Percentiles rank a stretch among this genome's conserved stretches.
phyloP scores from a whole-genome alignment of 2,329 filamentous ascomycete species.

The Paracorniculantispora psalliotae region DNA sequence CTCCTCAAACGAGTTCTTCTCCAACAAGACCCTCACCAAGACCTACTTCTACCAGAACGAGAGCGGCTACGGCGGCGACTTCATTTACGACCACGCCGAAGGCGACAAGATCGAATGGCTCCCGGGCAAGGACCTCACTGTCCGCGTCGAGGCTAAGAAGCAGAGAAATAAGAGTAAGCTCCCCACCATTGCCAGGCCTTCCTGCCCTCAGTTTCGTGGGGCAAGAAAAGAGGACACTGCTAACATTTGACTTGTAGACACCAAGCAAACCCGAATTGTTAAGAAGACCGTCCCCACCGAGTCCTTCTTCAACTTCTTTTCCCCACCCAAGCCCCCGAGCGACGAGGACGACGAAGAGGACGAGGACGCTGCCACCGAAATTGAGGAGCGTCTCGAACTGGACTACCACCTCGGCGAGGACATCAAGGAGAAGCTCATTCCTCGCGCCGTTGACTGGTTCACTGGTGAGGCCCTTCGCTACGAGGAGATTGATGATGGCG shows the following conservation, averaged over 20 bases:
- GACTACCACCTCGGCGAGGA: constrained; percentile 99
- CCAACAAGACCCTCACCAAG: constrained; percentile 95
- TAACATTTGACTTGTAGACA: constrained; percentile 56
- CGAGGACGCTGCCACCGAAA: constrained; percentile 76
- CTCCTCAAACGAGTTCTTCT: constrained; percentile 90
- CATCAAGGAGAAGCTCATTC: constrained; percentile 99
- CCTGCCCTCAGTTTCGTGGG: too few relatives aligned
- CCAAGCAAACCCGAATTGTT: constrained; percentile 96
- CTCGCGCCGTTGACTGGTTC: constrained; percentile 98
- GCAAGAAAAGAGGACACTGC: neutral
- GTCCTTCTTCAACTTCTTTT: constrained; percentile 99
- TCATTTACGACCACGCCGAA: constrained; percentile 98
- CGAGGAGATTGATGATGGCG: constrained; percentile 83
- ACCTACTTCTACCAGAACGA: constrained; percentile 99
- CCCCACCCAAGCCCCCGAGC: constrained; percentile 79
- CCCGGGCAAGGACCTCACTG: constrained; percentile 84
- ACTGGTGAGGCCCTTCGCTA: constrained; percentile 96
- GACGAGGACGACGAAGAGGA: constrained; percentile 63
- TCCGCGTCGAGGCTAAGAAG: constrained; percentile 97
- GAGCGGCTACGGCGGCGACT: constrained; percentile 96
- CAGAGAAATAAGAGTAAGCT: constrained; percentile 95
- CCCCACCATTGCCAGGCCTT: too few relatives aligned
- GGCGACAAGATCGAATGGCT: constrained; percentile 99
- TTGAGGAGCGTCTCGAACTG: constrained; percentile 94
- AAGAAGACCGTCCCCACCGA: constrained; percentile 99